Conservation (phyloP, 257 asterid genomes). For the Nicotiana obtusifolia region DNA sequence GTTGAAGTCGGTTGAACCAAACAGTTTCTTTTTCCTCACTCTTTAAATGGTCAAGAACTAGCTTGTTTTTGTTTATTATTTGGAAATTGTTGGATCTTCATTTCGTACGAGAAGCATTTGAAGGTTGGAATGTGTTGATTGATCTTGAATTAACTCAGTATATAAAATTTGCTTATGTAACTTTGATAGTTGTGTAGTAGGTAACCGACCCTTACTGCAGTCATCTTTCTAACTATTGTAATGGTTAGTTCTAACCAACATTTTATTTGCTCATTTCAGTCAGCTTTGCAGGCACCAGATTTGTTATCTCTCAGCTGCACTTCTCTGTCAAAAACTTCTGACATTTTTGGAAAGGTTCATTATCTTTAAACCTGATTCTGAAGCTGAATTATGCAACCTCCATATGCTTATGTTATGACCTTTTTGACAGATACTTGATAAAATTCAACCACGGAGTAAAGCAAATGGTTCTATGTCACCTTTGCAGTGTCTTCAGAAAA, state of each 20-base stretch:
- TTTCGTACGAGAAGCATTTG: background rate
- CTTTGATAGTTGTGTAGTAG: no score
- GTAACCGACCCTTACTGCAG: background rate
- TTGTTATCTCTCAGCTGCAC: constrained; percentile 71
- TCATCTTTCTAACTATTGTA: background rate
- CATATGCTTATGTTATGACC: constrained; percentile 7
- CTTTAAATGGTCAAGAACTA: background rate
- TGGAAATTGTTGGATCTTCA: background rate
- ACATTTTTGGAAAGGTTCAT: constrained; percentile 77
- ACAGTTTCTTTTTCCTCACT: background rate
- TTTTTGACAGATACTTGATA: constrained; percentile 52
- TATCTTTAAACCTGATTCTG: background rate
- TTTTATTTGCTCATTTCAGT: constrained; percentile 34
- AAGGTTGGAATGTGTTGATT: background rate
- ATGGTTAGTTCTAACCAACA: background rate
- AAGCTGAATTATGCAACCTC: background rate
- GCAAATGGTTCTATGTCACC: constrained; percentile 31
- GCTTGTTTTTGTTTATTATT: background rate
- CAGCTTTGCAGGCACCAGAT: constrained; percentile 54
- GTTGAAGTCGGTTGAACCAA: background rate
- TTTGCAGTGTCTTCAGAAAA: constrained; percentile 54
- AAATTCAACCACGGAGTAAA: constrained; percentile 34
- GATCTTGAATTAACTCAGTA: background rate
- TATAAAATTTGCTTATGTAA: background rate
- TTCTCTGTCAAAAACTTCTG: constrained; percentile 62